These are phyloP conservation scores for Stylonectria norvegica DNA, from an alignment of 2,329 filamentous ascomycete species.

Conservation along the genomic window DNA sequence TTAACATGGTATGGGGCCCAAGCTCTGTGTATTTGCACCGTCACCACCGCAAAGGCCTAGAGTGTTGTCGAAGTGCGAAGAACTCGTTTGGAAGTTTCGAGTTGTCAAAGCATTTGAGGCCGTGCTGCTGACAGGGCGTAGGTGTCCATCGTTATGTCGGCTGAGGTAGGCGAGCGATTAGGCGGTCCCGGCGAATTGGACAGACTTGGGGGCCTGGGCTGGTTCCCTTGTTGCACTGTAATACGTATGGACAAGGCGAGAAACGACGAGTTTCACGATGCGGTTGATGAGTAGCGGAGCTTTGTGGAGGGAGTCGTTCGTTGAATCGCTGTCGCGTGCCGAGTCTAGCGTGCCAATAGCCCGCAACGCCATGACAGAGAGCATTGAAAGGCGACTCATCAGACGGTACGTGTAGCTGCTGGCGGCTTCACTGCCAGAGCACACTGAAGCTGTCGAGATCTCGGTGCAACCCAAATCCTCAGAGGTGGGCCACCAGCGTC, in stretches of 20 bases:
- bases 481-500: no score
- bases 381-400: constrained; percentile 10
- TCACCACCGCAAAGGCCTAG: constrained; percentile 12
- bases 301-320: constrained; percentile 1
- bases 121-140: constrained; percentile 16
- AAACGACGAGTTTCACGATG: constrained; percentile 1
- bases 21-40: constrained; percentile 11
- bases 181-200: constrained; percentile 25
- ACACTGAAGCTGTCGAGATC: no score
- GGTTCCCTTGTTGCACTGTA: background rate
- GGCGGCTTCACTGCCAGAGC: no score
- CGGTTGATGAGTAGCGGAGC: constrained; percentile 2
- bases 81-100: constrained; percentile 11
- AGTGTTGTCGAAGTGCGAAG: constrained; percentile 12
- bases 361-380: constrained; percentile 9
- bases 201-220: constrained; percentile 13
- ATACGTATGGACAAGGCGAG: background rate
- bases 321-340: constrained; percentile 4
- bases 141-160: constrained; percentile 26
- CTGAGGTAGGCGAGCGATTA: constrained; percentile 27
- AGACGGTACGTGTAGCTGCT: no score
- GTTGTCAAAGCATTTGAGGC: constrained; percentile 4
- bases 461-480: no score
- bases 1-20: background rate
- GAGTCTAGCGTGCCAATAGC: constrained; percentile 11